Base-by-base conservation (phyloP, 2,329 filamentous ascomycete genomes). In the Fusarium sp. region DNA sequence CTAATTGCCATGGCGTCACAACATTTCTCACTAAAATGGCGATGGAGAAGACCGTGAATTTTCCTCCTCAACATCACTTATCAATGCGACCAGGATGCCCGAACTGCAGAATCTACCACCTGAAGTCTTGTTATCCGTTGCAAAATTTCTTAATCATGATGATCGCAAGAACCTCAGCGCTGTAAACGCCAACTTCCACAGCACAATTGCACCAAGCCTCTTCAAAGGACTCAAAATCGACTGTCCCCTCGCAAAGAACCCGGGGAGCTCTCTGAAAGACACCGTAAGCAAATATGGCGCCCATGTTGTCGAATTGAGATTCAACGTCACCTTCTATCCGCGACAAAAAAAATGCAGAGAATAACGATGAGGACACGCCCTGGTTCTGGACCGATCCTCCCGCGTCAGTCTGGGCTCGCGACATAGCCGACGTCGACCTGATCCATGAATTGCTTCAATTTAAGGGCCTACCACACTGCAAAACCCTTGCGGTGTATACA, bases 351-450 rank as follows among this genome's bases (percentile, higher is more conserved):
- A 4, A 57, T 2, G 3, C 20, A 9, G n/a, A 4, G 7, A 13
- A n/a, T 7, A 32, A n/a, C 4, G 11, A 52, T 6, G 42, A 29
- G 6, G 16, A 30, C 14, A 54, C 22, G 6, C 18, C 11, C 2
- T 45, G 49, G 59, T 57, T 69, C 22, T 57, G 49, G 42, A n/a
- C n/a, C 16, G 30, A 12, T 0, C 56, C 40, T 8, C 65, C 67
- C 0, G 51, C 37, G 8, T 69, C 65, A 16, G 61, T 66, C 22
- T 66, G 65, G 65, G 56, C 65, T 2, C 37, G 55, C 12, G 22
- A 51, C 22, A 41, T 20, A 20, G 14, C 29, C 18, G 52, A 66
- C 13, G 25, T 24, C 4, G 11, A 24, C 12, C 4, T 20, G 7
- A 11, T 69, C 0, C 53, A 55, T 12, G n/a, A 55, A 13, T 27